Evolutionary conservation across 208 protist genomes (phyloP), one percentile per base, ranked within the genome.

Genomic region (Balamuthia mandrillaris): DNA sequence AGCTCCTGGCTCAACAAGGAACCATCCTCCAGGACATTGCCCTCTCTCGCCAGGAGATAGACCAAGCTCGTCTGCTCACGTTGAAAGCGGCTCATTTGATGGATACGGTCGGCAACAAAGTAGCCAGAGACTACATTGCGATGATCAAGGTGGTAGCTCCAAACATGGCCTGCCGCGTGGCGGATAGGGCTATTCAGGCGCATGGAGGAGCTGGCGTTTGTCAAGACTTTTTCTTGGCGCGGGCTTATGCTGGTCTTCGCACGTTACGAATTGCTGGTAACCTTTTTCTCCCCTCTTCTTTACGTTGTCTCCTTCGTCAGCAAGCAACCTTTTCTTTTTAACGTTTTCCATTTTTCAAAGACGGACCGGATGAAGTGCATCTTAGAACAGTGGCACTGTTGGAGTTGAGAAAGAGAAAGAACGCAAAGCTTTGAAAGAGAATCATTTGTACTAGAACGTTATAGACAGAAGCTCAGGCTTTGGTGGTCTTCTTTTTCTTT

Each of bases 331-430:
- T 3, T 2, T 7, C 31, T 12, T 37, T 42, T 18, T 18, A 18
- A 16, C 18, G 47, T 29, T 21, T 27, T 7, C 39, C 1, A 24
- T 21, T 9, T 14, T 24, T 24, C n/a, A 3, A 12, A 85, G 89
- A 92, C 29, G 89, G 89, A 14, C 93, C 93, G 0, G 92, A 94
- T 74, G 90, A 92, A 45, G 91, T 93, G n/a, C 89, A 93, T 42
- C 7, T 77, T 44, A 35, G 70, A 24, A 81, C 86, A 3, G 44
- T 92, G 0, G 90, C 61, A 2, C 42, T 63, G 42, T 7, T 60
- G 44, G 89, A 91, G 85, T 37, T 87, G 49, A 29, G 29, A 21
- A 86, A 84, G 44, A 58, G 51, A 37, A 33, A 14, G 49, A 81
- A 81, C n/a, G 51, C 52, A 33, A 41, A 18, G 37, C 29, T 81